These are phyloP conservation scores for Metschnikowia bowlesiae DNA, from an alignment of 805 yeast species.

Conservation along the genomic window DNA sequence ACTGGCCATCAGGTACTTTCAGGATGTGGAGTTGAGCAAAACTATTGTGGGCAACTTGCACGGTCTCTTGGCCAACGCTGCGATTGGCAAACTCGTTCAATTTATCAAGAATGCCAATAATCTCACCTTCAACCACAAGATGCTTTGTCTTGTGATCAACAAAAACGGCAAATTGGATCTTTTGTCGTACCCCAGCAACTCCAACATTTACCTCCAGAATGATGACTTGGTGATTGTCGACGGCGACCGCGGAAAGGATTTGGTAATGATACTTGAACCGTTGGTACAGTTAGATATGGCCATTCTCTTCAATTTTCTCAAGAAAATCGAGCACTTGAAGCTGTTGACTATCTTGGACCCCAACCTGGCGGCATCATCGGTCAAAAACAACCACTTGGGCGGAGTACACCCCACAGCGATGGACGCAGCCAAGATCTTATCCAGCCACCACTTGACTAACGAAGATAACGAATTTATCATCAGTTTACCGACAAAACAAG, in stretches of 20 bases:
- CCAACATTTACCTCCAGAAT: constrained; percentile 54
- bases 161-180: constrained; percentile 69
- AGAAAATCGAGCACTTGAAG: constrained; percentile 65
- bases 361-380: constrained; percentile 15
- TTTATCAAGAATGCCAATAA: constrained; percentile 40
- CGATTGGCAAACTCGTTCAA: constrained; percentile 28
- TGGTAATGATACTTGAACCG: constrained; percentile 70
- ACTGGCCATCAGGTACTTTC: constrained; percentile 53
- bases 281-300: constrained; percentile 60
- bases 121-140: constrained; percentile 37
- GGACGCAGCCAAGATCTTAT: constrained; percentile 34
- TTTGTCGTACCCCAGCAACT: constrained; percentile 59
- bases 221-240: constrained; percentile 73
- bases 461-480: constrained; percentile 62
- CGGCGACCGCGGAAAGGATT: constrained; percentile 80
- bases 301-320: constrained; percentile 65
- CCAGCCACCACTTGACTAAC: constrained; percentile 30
- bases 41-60: constrained; percentile 26
- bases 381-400: constrained; percentile 22
- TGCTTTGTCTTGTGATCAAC: constrained; percentile 47
- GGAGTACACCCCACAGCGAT: constrained; percentile 39
- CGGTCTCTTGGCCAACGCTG: constrained; percentile 23
- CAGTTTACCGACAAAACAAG: constrained; percentile 69
- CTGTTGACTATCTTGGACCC: constrained; percentile 38
- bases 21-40: constrained; percentile 24